A percentile compares a stretch with the other conserved stretches of the same genome.
Evolutionary conservation across 306 rosid species (phyloP).

Genomic region (Lotus japonicus): DNA sequence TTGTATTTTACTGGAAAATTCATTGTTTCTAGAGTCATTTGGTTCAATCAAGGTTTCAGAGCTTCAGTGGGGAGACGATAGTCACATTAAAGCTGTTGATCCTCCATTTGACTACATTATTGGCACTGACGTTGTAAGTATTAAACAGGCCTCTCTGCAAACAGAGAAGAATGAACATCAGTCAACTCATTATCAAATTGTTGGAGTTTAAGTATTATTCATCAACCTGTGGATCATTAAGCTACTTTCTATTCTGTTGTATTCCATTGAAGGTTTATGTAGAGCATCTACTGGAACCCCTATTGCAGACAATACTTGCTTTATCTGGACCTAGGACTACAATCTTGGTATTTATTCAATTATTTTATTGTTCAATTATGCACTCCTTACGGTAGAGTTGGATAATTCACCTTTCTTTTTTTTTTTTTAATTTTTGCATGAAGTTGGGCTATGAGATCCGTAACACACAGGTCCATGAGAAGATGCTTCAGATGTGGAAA

Average conservation of each 20-base stretch:
- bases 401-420: neutral
- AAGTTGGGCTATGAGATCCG: conserved; percentile 97
- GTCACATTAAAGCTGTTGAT: conserved; percentile 64
- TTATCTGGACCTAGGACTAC: conserved; percentile 89
- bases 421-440: conserved; percentile 17
- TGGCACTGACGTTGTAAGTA: conserved; percentile 90
- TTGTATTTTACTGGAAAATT: conserved; percentile 21
- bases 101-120: conserved; percentile 89
- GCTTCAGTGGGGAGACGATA: conserved; percentile 84
- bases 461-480: conserved; percentile 71
- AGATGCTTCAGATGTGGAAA: conserved; percentile 93
- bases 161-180: neutral
- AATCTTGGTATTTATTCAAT: conserved; percentile 41
- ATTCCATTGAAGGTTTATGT: conserved; percentile 57
- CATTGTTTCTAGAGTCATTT: conserved; percentile 53
- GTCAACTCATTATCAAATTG: neutral
- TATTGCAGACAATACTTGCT: conserved; percentile 66
- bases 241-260: neutral
- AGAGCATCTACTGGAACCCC: conserved; percentile 84
- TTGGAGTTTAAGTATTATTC: neutral
- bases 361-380: neutral
- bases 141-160: conserved; percentile 12
- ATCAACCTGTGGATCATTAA: neutral
- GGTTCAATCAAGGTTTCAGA: conserved; percentile 81
- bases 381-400: neutral